Percentiles rank a stretch among this genome's conserved stretches.
Conservation (phyloP, 768 basidiomycete genomes). For the Hericium rajendrae region DNA sequence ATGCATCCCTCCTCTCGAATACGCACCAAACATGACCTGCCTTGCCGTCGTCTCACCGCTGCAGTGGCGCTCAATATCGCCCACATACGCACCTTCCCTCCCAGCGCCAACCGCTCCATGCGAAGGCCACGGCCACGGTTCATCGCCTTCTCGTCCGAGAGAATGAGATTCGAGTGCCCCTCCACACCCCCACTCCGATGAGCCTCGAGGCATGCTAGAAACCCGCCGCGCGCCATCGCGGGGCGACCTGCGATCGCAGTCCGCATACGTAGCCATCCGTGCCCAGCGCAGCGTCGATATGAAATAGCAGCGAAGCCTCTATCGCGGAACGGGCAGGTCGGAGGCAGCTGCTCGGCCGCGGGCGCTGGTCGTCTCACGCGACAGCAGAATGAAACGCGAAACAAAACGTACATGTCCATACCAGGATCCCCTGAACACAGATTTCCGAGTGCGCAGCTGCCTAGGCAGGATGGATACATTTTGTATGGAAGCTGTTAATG, state of each 20-base stretch:
- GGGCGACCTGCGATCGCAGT: neutral
- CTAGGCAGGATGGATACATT: too few relatives aligned
- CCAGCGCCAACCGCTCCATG: too few relatives aligned
- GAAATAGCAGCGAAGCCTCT: neutral
- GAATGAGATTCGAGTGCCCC: neutral
- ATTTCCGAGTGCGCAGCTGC: too few relatives aligned
- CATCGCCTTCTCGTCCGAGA: neutral
- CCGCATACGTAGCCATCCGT: neutral
- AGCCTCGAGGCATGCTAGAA: neutral
- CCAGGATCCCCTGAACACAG: too few relatives aligned
- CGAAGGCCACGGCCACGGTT: neutral
- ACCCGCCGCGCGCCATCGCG: neutral
- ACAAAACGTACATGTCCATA: neutral
- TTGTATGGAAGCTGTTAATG: too few relatives aligned
- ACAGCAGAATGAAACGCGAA: neutral
- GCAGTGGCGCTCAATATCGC: too few relatives aligned
- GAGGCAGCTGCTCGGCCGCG: neutral
- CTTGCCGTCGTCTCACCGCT: too few relatives aligned
- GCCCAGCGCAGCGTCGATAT: neutral
- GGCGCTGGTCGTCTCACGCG: neutral
- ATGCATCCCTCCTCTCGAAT: too few relatives aligned
- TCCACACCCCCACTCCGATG: neutral
- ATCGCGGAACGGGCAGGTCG: too few relatives aligned
- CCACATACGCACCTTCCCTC: too few relatives aligned
- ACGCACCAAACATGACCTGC: too few relatives aligned